Conservation (phyloP, 2,329 filamentous ascomycete genomes). For the Bipolaris sorokiniana region DNA sequence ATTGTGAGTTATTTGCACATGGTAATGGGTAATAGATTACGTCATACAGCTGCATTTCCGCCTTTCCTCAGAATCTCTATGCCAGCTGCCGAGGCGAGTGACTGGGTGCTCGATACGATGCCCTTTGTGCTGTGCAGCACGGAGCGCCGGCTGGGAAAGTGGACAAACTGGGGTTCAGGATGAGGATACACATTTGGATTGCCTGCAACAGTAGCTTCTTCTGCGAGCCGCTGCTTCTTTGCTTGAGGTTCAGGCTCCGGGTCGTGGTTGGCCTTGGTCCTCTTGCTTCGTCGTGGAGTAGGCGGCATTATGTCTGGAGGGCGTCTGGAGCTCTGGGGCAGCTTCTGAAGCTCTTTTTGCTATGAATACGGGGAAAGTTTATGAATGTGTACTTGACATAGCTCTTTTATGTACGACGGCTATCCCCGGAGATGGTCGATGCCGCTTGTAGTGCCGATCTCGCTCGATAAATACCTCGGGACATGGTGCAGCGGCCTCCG, state of each 20-base stretch:
- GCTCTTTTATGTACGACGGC: conserved; percentile 21
- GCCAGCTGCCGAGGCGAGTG: conserved; percentile 86
- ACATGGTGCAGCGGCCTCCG: conserved; percentile 10
- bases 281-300: conserved; percentile 22
- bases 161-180: conserved; percentile 60
- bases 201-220: conserved; percentile 20
- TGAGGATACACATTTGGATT: conserved; percentile 56
- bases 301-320: conserved; percentile 17
- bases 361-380: conserved; percentile 10
- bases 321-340: not conserved
- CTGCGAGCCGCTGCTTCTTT: not conserved
- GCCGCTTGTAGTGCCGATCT: conserved; percentile 36
- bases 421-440: conserved; percentile 38
- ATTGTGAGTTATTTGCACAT: conserved; percentile 5
- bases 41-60: conserved; percentile 84
- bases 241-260: conserved; percentile 1
- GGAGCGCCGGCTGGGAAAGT: conserved; percentile 81
- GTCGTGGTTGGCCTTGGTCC: conserved; percentile 15
- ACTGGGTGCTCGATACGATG: conserved; percentile 89
- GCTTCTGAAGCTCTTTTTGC: conserved; percentile 5
- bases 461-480: conserved; percentile 28
- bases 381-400: conserved; percentile 11
- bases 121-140: conserved; percentile 93
- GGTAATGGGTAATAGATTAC: conserved; percentile 45
- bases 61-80: conserved; percentile 83